Conservation (phyloP, 2,329 filamentous ascomycete genomes). For the Aureobasidium musti region DNA sequence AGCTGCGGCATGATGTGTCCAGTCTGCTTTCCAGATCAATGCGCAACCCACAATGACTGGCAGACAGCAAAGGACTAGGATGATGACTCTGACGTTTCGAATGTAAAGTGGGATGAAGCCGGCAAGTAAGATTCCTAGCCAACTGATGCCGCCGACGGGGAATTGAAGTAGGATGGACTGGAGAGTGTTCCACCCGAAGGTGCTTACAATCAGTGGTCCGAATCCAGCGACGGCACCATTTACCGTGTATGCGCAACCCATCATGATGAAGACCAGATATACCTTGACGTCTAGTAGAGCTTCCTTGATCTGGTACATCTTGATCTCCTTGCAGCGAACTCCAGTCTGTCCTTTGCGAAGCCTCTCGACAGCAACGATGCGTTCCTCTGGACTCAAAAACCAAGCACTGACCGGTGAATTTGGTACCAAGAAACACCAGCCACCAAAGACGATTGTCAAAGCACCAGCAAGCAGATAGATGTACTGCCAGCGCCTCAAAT, state of each 20-base stretch:
- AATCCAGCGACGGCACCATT: conserved; percentile 72
- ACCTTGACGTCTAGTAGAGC: conserved; percentile 36
- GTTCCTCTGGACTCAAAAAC: conserved; percentile 42
- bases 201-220: conserved; percentile 70
- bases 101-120: conserved; percentile 64
- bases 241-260: conserved; percentile 67
- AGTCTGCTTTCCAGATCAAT: conserved; percentile 69
- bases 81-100: conserved; percentile 64
- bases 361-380: conserved; percentile 42
- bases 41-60: conserved; percentile 73
- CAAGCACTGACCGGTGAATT: conserved; percentile 43
- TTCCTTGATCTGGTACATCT: conserved; percentile 36
- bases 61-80: conserved; percentile 67
- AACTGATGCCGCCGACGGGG: conserved; percentile 68
- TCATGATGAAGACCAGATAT: conserved; percentile 37
- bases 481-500: conserved; percentile 46
- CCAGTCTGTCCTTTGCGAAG: conserved; percentile 43
- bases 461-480: conserved; percentile 41
- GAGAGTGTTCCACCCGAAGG: conserved; percentile 66
- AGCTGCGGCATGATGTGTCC: conserved; percentile 65
- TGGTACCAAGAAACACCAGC: conserved; percentile 41
- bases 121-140: conserved; percentile 65
- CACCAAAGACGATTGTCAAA: conserved; percentile 39
- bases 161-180: conserved; percentile 73
- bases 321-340: conserved; percentile 40